phyloP scores from a whole-genome alignment of 2,329 filamentous ascomycete species.

The Phaeosphaeria sp. region DNA sequence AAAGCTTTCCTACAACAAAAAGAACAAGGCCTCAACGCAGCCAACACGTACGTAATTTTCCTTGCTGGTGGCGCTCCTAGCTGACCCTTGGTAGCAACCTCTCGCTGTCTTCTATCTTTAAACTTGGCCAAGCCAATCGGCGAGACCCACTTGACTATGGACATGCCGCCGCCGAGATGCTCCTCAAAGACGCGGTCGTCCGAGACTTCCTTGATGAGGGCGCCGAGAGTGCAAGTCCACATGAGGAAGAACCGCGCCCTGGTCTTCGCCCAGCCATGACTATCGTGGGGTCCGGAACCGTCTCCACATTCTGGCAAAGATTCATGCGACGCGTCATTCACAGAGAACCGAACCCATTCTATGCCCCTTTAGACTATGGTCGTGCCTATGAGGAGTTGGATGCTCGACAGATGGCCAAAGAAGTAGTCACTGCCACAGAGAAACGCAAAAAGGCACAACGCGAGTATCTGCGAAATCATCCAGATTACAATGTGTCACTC shows the following conservation, averaged over 20 bases:
- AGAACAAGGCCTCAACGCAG: conserved; percentile 72
- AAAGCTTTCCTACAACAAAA: conserved; percentile 92
- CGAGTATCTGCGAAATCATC: conserved; percentile 86
- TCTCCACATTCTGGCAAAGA: conserved; percentile 68
- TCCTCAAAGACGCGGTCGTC: conserved; percentile 94
- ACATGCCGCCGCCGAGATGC: conserved; percentile 90
- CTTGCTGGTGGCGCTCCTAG: neutral
- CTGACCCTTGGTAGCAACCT: conserved; percentile 63
- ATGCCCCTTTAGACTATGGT: conserved; percentile 76
- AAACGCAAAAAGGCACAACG: conserved; percentile 86
- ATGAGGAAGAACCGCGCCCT: conserved; percentile 40
- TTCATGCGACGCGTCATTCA: conserved; percentile 64
- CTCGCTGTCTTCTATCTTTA: conserved; percentile 70
- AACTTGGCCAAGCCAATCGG: conserved; percentile 65
- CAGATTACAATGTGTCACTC: conserved; percentile 89
- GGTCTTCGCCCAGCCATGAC: conserved; percentile 47
- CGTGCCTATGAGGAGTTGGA: conserved; percentile 79
- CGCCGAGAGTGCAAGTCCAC: conserved; percentile 46
- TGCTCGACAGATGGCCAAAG: conserved; percentile 84
- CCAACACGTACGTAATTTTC: conserved; percentile 55
- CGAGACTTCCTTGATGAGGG: conserved; percentile 88
- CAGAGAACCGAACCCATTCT: conserved; percentile 91
- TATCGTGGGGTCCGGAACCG: conserved; percentile 62
- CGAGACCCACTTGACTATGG: conserved; percentile 92
- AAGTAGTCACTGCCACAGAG: conserved; percentile 84